Evolutionary conservation across 2,329 filamentous ascomycete genomes (phyloP).

Genomic region (Parascedosporium putredinis): DNA sequence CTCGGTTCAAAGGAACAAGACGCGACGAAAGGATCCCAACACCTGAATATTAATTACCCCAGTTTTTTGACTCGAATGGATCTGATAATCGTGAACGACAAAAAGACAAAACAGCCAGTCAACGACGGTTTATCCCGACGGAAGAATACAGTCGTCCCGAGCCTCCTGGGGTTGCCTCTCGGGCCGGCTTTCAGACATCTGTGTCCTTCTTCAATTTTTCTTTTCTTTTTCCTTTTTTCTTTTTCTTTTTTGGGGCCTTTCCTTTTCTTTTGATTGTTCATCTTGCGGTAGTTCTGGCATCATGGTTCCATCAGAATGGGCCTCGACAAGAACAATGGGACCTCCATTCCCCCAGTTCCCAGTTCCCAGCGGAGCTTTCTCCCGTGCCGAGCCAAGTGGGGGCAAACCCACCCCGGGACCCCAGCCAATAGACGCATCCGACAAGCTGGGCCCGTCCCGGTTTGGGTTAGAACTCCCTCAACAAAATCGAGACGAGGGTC

Average conservation of each 20-base stretch:
- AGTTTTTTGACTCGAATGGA: too few species aligned
- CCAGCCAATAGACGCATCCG: neutral
- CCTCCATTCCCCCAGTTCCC: neutral
- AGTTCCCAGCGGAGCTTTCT: neutral
- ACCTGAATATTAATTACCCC: too few species aligned
- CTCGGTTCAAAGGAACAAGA: too few species aligned
- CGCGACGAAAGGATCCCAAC: too few species aligned
- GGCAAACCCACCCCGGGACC: neutral
- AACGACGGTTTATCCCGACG: too few species aligned
- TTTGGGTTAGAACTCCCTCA: constrained; percentile 1
- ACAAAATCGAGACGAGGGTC: constrained; percentile 4
- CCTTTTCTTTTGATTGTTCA: neutral
- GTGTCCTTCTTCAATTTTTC: neutral
- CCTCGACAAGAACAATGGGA: too few species aligned
- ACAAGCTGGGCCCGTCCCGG: neutral
- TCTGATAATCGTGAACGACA: too few species aligned
- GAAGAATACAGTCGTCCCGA: too few species aligned
- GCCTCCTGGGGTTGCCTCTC: too few species aligned
- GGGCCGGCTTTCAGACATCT: too few species aligned
- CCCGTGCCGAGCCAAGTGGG: neutral
- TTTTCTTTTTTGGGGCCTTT: neutral
- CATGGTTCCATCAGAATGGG: too few species aligned
- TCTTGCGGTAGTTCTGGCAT: neutral
- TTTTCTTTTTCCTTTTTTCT: neutral
- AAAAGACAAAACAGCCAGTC: too few species aligned